Conservation (phyloP, 495 filamentous ascomycete genomes). For the Margaritispora aquatica region DNA sequence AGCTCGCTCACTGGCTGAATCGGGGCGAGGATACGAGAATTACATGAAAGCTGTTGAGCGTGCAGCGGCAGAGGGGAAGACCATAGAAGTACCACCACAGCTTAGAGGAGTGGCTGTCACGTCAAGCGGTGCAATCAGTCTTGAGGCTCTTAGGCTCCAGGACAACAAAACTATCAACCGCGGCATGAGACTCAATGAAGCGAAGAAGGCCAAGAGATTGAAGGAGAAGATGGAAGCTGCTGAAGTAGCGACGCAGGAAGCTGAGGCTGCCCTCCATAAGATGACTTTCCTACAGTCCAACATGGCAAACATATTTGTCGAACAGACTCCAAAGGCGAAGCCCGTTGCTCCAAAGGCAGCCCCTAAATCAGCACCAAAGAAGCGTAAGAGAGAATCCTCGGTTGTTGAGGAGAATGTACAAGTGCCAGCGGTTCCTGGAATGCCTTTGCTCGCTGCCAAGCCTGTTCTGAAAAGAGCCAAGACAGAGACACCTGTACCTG, state of each 20-base stretch:
- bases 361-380: slow-evolving; percentile 30
- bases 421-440: slow-evolving; percentile 30
- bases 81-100: slow-evolving; percentile 26
- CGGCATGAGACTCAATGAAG: slow-evolving; percentile 88
- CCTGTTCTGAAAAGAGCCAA: slow-evolving; percentile 48
- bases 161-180: slow-evolving; percentile 65
- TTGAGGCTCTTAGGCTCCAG: slow-evolving; percentile 39
- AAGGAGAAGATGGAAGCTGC: slow-evolving; percentile 49
- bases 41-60: slow-evolving; percentile 66
- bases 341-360: slow-evolving; percentile 15
- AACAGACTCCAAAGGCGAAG: slow-evolving; percentile 38
- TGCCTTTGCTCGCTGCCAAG: slow-evolving; percentile 18
- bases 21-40: slow-evolving; percentile 70
- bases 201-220: slow-evolving; percentile 85
- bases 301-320: background rate
- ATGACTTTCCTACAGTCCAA: slow-evolving; percentile 26
- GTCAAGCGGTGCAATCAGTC: slow-evolving; percentile 42
- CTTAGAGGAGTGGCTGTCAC: slow-evolving; percentile 25
- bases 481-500: slow-evolving; percentile 47
- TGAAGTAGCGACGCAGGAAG: slow-evolving; percentile 49
- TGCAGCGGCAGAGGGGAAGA: slow-evolving; percentile 59
- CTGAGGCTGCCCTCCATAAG: slow-evolving; percentile 51
- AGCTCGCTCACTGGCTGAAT: slow-evolving; percentile 69
- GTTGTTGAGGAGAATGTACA: slow-evolving; percentile 32
- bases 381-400: slow-evolving; percentile 49